Base-by-base conservation (phyloP, 441 rosid species). In the Populus tomentosa region DNA sequence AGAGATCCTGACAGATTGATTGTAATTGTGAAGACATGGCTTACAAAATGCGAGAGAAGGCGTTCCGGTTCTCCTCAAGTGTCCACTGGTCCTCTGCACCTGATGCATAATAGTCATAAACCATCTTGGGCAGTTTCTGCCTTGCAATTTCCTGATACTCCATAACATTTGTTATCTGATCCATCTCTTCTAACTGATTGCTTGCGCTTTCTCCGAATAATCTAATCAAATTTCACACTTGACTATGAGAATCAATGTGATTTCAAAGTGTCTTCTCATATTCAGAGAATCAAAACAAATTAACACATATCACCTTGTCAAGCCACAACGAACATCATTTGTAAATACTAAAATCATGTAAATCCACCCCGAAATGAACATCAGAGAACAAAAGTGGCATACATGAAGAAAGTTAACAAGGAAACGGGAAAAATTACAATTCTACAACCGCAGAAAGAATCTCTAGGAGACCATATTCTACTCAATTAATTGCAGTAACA, bases 11-110 rank as follows among this genome's bases (percentile, higher is more conserved):
- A 42, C 53, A 42, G 16, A 10, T 42, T 11, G 53, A 42, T 13
- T 42, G 14, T 42, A 42, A 42, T 42, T 16, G 16, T 38, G 30
- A 56, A n/a, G 32, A 59, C 28, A 21, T 26, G 82, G 67, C 94
- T 85, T 84, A 95, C 99, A 91, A 75, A 81, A 95, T 95, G 85
- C 97, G 89, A 14, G 98, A 88, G 80, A 94, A 95, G 32, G 98
- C 99, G 75, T 88, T 85, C 13, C 89, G 87, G 82, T 94, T 95
- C 86, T 95, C 97, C 84, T 71, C 75, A 71, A 95, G 97, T 73
- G 94, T 89, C 99, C 98, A 95, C 78, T 95, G 94, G 83, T 94
- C 98, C 79, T 95, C 99, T 28, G 97, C 97, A 32, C 99, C 99
- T 4, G 98, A 92, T 21, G 95, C 94, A 83, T 91, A 94, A 81